Evolutionary conservation across 495 filamentous ascomycete species (phyloP), one percentile per base, ranked within the genome.

Genomic region (Lepraria neglecta): DNA sequence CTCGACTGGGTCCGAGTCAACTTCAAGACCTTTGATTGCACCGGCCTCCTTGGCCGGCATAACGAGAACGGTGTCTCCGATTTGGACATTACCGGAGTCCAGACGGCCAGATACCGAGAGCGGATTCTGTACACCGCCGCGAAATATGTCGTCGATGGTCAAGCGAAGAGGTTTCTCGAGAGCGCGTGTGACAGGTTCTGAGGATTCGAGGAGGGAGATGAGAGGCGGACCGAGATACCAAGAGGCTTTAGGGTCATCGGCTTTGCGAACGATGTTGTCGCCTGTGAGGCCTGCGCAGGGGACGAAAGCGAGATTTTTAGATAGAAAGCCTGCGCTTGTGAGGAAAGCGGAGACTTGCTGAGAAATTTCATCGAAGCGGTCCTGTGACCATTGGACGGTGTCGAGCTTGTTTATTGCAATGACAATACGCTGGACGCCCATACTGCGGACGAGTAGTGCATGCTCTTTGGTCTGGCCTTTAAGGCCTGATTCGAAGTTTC

Each of bases 381-480:
- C 85, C 72, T 86, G 76, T 15, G 82, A 86, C 94, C 94, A 98
- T 15, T 75, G 72, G 10, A 91, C 84, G 0, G 81, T 83, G 71
- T 98, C 94, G 68, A 98, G 85, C 74, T 98, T 98, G 74, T 98
- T 98, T 65, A 97, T 81, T 4, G 89, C 92, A 46, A 97, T 86
- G 55, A 98, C 84, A 35, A 98, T 77, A 40, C 86, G 83, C 53
- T 89, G 86, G 0, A 97, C 89, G 0, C 94, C 94, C 82, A 97
- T 92, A 67, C 91, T 96, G 51, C 92, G 85, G 12, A 94, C 84
- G 24, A 98, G 80, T 15, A 97, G 75, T 7, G 91, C 87, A 69
- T 98, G 94, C 66, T 98, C 95, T 70, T 87, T 90, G 0, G 94
- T 98, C 71, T 98, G 94, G 2, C 94, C 94, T 66, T 87, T 92